Evolutionary conservation across 192 early-diverging fungal species (phyloP).

Genomic region (Coemansia guatemalensis): DNA sequence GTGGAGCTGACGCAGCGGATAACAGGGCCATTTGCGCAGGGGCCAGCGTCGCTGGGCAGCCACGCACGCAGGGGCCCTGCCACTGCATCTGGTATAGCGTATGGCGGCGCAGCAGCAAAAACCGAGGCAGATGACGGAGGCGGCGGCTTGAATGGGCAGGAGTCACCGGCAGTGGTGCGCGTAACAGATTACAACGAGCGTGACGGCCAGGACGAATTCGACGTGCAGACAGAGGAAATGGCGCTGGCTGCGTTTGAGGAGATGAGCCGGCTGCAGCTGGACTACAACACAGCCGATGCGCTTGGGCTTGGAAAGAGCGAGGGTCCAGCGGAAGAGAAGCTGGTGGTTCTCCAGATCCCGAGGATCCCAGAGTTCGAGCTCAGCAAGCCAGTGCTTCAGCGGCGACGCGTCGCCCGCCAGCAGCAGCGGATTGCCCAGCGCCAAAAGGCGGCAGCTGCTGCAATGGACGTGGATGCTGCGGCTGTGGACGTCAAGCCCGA

Average conservation of each 20-base stretch:
- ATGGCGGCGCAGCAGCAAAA: background rate
- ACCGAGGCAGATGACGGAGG: background rate
- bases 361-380: constrained; percentile 27
- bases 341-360: constrained; percentile 31
- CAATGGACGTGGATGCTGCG: constrained; percentile 1
- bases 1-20: constrained; percentile 26
- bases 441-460: constrained; percentile 8
- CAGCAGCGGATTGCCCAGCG: constrained; percentile 6
- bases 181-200: constrained; percentile 31
- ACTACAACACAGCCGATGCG: constrained; percentile 11
- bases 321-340: constrained; percentile 2
- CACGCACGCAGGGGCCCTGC: background rate
- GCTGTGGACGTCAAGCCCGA: constrained; percentile 38
- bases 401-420: constrained; percentile 13
- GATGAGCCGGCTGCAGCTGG: constrained; percentile 19
- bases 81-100: background rate
- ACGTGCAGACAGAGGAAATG: constrained; percentile 50
- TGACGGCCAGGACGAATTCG: constrained; percentile 8
- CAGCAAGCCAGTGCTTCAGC: constrained; percentile 15
- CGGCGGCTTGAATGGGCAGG: background rate
- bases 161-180: constrained; percentile 6
- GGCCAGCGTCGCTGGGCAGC: constrained; percentile 31
- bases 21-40: constrained; percentile 46
- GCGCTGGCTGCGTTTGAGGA: constrained; percentile 27
- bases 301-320: constrained; percentile 5